phyloP scores from a whole-genome alignment of 768 basidiomycete species.

The Boletus sp. region DNA sequence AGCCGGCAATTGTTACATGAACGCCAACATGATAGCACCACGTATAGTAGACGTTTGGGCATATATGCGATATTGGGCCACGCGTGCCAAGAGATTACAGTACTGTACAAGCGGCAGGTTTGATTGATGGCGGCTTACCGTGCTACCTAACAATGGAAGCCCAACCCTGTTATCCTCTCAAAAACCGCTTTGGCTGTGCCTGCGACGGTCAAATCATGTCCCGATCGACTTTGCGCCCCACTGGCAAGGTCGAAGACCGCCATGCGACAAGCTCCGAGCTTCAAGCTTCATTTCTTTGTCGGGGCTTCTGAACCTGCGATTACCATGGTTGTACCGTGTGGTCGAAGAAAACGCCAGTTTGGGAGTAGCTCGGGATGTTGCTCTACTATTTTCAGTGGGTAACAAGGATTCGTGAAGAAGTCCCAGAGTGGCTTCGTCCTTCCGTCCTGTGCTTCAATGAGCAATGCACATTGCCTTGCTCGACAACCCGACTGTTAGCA shows the following conservation, averaged over 20 bases:
- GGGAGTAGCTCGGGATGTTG: background rate
- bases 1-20: background rate
- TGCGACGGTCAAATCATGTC: background rate
- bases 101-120: background rate
- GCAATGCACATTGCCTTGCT: background rate
- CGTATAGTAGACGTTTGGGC: background rate
- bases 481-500: background rate
- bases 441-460: background rate
- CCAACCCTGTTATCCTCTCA: background rate
- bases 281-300: background rate
- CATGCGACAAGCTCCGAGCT: background rate
- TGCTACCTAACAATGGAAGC: background rate
- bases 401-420: background rate
- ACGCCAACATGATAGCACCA: background rate
- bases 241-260: background rate
- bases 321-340: background rate
- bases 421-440: background rate
- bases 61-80: background rate
- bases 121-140: background rate
- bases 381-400: background rate
- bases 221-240: background rate
- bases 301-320: background rate
- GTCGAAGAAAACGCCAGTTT: background rate
- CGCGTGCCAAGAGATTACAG: slow-evolving; percentile 5
- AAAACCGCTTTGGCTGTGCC: slow-evolving; percentile 7